Evolutionary conservation across 2,329 filamentous ascomycete species (phyloP).

Genomic region (Ceratocystis destructans): DNA sequence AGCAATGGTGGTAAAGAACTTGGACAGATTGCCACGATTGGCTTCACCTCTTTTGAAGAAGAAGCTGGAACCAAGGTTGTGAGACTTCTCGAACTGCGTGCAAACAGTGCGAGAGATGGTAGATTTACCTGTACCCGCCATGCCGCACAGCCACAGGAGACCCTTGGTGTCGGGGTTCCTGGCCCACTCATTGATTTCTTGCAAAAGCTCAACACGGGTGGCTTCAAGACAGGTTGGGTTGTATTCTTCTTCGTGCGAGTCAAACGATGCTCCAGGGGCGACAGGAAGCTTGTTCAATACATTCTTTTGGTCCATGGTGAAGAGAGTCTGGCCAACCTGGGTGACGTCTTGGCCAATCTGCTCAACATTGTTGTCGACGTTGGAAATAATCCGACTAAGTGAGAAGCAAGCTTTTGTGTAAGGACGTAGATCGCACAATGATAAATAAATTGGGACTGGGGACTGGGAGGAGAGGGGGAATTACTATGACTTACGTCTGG

Average conservation of each 20-base stretch:
- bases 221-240: slow-evolving; percentile 25
- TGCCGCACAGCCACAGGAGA: slow-evolving; percentile 29
- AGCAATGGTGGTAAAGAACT: slow-evolving; percentile 31
- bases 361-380: background rate
- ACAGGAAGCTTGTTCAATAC: background rate
- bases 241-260: slow-evolving; percentile 27
- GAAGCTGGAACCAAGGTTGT: slow-evolving; percentile 28
- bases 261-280: slow-evolving; percentile 24
- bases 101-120: slow-evolving; percentile 25
- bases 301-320: background rate
- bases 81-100: slow-evolving; percentile 21
- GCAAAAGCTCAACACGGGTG: slow-evolving; percentile 26
- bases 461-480: background rate
- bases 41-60: slow-evolving; percentile 33
- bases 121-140: slow-evolving; percentile 31
- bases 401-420: background rate
- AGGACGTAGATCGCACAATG: background rate
- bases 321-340: background rate
- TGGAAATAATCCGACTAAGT: background rate
- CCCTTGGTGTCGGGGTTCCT: slow-evolving; percentile 20
- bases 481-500: background rate
- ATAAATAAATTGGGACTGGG: background rate
- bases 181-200: slow-evolving; percentile 25
- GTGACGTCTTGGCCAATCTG: background rate
- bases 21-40: slow-evolving; percentile 27